These are phyloP conservation scores for Scheffersomyces spartinae DNA, from an alignment of 805 yeast species.

Conservation along the genomic window DNA sequence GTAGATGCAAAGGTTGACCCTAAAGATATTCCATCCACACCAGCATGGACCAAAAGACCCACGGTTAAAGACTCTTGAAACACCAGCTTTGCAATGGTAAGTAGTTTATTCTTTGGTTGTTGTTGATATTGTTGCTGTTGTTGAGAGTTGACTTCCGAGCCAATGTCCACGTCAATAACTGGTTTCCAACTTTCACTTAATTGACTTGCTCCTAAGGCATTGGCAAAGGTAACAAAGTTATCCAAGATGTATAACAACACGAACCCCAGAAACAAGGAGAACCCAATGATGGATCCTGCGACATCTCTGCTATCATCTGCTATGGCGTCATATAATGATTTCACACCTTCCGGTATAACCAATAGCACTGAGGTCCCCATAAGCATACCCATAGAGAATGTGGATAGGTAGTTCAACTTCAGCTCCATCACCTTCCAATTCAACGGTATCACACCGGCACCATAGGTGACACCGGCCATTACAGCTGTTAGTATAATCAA, in stretches of 20 bases:
- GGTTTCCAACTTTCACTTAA: background rate
- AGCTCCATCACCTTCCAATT: slow-evolving; percentile 13
- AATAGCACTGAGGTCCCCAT: slow-evolving; percentile 48
- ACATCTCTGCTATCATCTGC: slow-evolving; percentile 1
- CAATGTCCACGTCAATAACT: background rate
- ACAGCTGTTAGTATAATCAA: too few species aligned
- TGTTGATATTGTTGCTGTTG: slow-evolving; percentile 9
- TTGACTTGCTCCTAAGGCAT: background rate
- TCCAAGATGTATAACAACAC: slow-evolving; percentile 41
- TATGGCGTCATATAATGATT: slow-evolving; percentile 20
- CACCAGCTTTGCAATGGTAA: slow-evolving; percentile 1
- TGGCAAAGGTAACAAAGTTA: slow-evolving; percentile 10
- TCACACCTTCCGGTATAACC: slow-evolving; percentile 58
- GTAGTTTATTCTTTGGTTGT: slow-evolving; percentile 2
- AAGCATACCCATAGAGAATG: slow-evolving; percentile 48
- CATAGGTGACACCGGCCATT: too few species aligned
- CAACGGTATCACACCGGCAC: slow-evolving; percentile 17
- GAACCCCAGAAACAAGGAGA: slow-evolving; percentile 43
- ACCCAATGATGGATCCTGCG: slow-evolving; percentile 22
- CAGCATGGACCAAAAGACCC: slow-evolving; percentile 55
- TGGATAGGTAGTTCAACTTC: slow-evolving; percentile 28
- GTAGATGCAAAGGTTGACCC: slow-evolving; percentile 44
- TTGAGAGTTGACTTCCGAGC: slow-evolving; percentile 2
- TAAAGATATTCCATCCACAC: slow-evolving; percentile 64
- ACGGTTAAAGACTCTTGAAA: slow-evolving; percentile 19